phyloP scores from a whole-genome alignment of 805 yeast genomes.

The Candida rishiriensis region DNA sequence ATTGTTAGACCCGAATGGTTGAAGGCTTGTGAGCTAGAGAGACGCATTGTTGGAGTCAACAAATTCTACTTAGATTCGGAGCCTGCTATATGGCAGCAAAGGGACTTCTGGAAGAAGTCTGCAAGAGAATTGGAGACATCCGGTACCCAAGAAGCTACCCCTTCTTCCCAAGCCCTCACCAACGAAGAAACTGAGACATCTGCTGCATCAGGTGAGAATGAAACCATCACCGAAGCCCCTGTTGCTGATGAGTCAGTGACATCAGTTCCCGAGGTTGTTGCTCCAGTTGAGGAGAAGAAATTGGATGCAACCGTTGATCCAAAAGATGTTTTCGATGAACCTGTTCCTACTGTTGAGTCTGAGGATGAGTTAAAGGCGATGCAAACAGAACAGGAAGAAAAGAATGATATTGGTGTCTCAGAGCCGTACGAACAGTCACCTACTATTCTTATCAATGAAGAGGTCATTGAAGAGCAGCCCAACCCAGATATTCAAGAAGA shows the following conservation, averaged over 20 bases:
- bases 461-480: too few species aligned
- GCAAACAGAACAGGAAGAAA: slow-evolving; percentile 3
- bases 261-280: slow-evolving; percentile 1
- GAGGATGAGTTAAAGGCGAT: slow-evolving; percentile 3
- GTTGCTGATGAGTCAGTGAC: slow-evolving; percentile 10
- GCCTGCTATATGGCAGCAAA: slow-evolving; percentile 37
- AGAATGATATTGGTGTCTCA: slow-evolving; percentile 4
- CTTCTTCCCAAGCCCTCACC: slow-evolving; percentile 3
- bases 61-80: slow-evolving; percentile 68
- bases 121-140: slow-evolving; percentile 1
- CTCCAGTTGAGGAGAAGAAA: too few species aligned
- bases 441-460: not conserved
- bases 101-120: slow-evolving; percentile 36
- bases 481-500: not conserved
- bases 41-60: slow-evolving; percentile 89
- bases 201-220: slow-evolving; percentile 6
- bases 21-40: slow-evolving; percentile 85
- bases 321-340: slow-evolving; percentile 15
- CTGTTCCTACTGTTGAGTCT: slow-evolving; percentile 9
- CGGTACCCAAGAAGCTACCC: not conserved
- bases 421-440: not conserved
- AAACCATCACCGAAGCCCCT: slow-evolving; percentile 12
- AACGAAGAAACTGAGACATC: slow-evolving; percentile 4
- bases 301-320: slow-evolving; percentile 8
- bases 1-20: slow-evolving; percentile 96